These are phyloP conservation scores for Phellinidium pouzarii DNA, from an alignment of 1,284 basidiomycete genomes.

Conservation along the genomic window DNA sequence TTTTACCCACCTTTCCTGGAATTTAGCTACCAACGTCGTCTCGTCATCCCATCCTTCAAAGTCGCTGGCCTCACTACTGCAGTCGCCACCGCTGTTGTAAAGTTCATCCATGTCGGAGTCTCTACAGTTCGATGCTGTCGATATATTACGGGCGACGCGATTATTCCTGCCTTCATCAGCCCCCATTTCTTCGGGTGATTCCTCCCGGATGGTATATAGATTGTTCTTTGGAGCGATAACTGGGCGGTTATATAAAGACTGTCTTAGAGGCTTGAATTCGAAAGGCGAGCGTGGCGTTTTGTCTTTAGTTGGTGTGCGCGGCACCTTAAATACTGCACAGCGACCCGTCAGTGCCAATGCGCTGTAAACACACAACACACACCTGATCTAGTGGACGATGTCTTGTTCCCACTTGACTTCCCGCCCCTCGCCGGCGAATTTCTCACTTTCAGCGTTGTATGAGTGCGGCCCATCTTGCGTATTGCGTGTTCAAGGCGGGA, in stretches of 20 bases:
- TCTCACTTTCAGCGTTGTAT: slow-evolving; percentile 2
- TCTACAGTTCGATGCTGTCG: not conserved
- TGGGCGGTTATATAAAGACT: slow-evolving; percentile 16
- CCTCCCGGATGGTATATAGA: slow-evolving; percentile 15
- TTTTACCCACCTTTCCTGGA: slow-evolving; percentile 38
- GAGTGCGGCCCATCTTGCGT: slow-evolving; percentile 10
- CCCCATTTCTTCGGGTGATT: slow-evolving; percentile 13
- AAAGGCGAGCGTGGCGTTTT: slow-evolving; percentile 8
- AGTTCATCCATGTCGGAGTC: slow-evolving; percentile 3
- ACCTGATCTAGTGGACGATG: slow-evolving; percentile 10
- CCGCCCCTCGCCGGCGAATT: slow-evolving; percentile 2
- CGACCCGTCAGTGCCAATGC: not conserved
- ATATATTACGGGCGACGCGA: not conserved
- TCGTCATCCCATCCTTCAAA: slow-evolving; percentile 45
- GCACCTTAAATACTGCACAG: slow-evolving; percentile 10
- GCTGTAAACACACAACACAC: not conserved
- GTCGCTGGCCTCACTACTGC: slow-evolving; percentile 15
- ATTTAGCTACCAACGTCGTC: slow-evolving; percentile 44
- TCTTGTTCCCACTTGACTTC: slow-evolving; percentile 4
- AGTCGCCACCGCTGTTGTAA: slow-evolving; percentile 1
- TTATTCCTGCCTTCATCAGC: not conserved
- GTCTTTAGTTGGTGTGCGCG: slow-evolving; percentile 1
- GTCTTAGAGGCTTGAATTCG: slow-evolving; percentile 10
- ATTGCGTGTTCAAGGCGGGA: not conserved
- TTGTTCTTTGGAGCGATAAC: slow-evolving; percentile 6